Percentiles rank a stretch among this genome's conserved stretches.
These are phyloP conservation scores for Syncephalis fuscata DNA, from an alignment of 371 early-diverging fungal genomes.

Conservation along the genomic window DNA sequence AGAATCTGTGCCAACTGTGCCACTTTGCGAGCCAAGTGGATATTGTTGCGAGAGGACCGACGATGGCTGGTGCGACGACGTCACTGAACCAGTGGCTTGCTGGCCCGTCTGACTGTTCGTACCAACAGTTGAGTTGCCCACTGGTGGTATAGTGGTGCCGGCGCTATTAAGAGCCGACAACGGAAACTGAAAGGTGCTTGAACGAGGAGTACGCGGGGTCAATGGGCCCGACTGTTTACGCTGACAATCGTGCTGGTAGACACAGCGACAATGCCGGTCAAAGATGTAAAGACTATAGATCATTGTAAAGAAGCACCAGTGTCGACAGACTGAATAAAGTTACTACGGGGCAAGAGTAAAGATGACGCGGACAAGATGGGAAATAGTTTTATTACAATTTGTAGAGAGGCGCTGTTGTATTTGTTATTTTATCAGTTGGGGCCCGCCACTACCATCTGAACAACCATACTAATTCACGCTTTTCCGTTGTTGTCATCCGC, in stretches of 20 bases:
- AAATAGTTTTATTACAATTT: too few species aligned
- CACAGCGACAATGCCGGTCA: conserved; percentile 82
- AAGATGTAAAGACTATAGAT: conserved; percentile 82
- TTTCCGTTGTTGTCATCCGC: too few species aligned
- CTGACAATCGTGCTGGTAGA: conserved; percentile 68
- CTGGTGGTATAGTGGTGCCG: background rate
- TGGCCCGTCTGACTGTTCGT: background rate
- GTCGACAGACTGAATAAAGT: too few species aligned
- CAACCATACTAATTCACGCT: too few species aligned
- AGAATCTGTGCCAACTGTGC: conserved; percentile 4
- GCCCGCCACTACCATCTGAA: too few species aligned
- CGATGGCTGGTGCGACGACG: too few species aligned
- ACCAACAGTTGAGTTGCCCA: background rate
- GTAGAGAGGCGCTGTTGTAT: too few species aligned
- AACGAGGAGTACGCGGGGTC: conserved; percentile 2
- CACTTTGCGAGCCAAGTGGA: too few species aligned
- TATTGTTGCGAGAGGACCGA: too few species aligned
- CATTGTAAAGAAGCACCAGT: conserved; percentile 15
- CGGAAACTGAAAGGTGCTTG: conserved; percentile 12
- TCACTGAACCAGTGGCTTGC: background rate
- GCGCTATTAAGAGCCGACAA: conserved; percentile 5
- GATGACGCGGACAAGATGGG: too few species aligned
- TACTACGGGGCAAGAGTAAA: too few species aligned
- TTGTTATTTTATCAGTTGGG: too few species aligned
- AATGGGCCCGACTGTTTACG: conserved; percentile 13